Evolutionary conservation across 1,139 yeast genomes (phyloP), one percentile per base, ranked within the genome.

Genomic region (Chernovozyma aurita): DNA sequence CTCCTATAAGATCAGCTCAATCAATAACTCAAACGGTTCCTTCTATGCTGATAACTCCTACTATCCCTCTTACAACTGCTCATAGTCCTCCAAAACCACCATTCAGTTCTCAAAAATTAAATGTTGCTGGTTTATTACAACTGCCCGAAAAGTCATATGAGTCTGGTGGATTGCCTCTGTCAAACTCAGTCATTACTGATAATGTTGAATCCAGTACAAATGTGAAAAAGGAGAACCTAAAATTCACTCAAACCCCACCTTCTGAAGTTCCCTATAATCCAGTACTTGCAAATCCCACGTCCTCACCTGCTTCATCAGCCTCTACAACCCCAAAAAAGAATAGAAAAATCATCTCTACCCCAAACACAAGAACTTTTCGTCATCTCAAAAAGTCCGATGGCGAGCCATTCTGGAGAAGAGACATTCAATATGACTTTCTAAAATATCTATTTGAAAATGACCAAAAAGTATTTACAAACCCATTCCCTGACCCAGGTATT

Each of bases 341-440:
- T 13, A 28, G 15, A 12, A 28, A 13, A 7, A 16, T 14, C 20
- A 11, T 11, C 18, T 7, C 20, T 16, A 28, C n/a, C n/a, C 22
- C n/a, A 18, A 28, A 28, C 18, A 7, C 30, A 12, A 28, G 30
- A n/a, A 11, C 13, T 14, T 13, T 15, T n/a, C 30, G 30, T 18
- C 95, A 85, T 55, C 63, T 92, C 48, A 92, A 90, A 57, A 90
- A 90, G 53, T 72, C 79, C 14, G 97, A 92, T 52, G 97, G 97
- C 4, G 95, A 85, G 49, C 95, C 95, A 14, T 78, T 90, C 43
- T 85, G 95, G 84, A 70, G 97, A 35, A 75, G 66, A 42, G 97
- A 92, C 51, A 82, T 92, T 39, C 97, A 90, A 55, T 85, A 81
- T 55, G 92, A 84, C 47, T 85, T 90, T 48, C 63, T 92, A 39